Base-by-base conservation (phyloP, 2,329 filamentous ascomycete species). In the Sporothrix curviconia region DNA sequence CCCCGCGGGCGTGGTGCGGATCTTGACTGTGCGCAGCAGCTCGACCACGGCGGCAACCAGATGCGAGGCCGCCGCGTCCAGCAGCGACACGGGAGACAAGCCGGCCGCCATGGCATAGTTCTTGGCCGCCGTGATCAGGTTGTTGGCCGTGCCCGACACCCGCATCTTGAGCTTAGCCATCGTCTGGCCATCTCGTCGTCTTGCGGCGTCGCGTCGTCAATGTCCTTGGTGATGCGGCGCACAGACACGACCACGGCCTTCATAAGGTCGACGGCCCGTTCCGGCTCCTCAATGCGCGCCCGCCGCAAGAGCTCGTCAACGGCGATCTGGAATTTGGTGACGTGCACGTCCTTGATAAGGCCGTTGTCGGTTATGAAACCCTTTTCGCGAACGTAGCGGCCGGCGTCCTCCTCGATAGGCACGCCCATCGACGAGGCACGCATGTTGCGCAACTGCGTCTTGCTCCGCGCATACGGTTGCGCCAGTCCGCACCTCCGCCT, bases 61-160 rank as follows among this genome's bases (percentile, higher is more conserved):
- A 72, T 99, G 91, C 24, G 90, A 94, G 7, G 92, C 91, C 2
- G 94, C 92, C 3, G 92, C 94, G 70, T 99, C 94, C 22, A 99
- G 78, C 3, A 99, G 75, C 6, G 90, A 95, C n/a, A 99, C 87
- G 0, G 94, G 94, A 1, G 90, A 92, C 32, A 99, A 81, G 30
- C 94, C 94, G 19, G 83, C 85, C 0, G 90, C 86, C 11, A 83
- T 81, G 34, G 89, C 86, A 70, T 94, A 96, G 68, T 96, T 96
- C 75, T 95, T 96, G 34, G 90, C 87, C 1, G 92, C 90, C 2
- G 92, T 97, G 66, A 97, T 96, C 58, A 99, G 78, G 67, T 92
- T 94, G 76, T 97, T 97, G 50, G 94, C 92, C 1, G 92, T 95
- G 2, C 87, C 87, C n/a, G 91, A 95, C 3, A 97, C 87, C 59